Conservation (phyloP, 768 basidiomycete species). For the Agrocybe pediades region DNA sequence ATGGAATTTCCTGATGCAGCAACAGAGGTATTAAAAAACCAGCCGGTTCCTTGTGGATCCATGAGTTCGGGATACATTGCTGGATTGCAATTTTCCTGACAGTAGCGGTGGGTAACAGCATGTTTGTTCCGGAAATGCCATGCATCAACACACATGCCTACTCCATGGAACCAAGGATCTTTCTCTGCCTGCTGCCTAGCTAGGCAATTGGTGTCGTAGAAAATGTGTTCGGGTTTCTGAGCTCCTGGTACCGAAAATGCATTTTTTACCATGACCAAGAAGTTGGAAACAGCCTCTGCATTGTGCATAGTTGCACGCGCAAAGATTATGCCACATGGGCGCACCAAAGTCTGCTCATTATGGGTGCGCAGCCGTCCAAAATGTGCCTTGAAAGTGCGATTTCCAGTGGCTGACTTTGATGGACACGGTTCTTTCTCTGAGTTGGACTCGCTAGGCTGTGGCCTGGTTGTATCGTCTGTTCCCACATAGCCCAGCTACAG, state of each 20-base stretch:
- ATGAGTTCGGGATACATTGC: constrained; percentile 11
- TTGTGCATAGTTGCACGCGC: constrained; percentile 16
- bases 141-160: constrained; percentile 14
- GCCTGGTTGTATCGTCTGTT: no score
- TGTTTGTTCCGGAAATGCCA: constrained; percentile 20
- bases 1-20: no score
- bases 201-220: constrained; percentile 15
- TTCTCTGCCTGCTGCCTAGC: constrained; percentile 12
- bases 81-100: constrained; percentile 15
- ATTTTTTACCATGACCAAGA: constrained; percentile 14
- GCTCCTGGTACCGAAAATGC: constrained; percentile 25
- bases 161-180: constrained; percentile 9
- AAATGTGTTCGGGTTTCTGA: constrained; percentile 21
- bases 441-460: no score
- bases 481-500: no score
- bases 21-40: no score
- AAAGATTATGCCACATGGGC: constrained; percentile 16
- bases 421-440: constrained; percentile 3
- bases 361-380: constrained; percentile 14
- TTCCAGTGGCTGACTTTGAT: constrained; percentile 9
- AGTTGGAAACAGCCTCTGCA: constrained; percentile 13
- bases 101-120: constrained; percentile 9
- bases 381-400: constrained; percentile 4
- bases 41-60: no score
- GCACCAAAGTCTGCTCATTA: constrained; percentile 18